Base-by-base conservation (phyloP, 106 monocot species). In the Amphibolis antarctica region DNA sequence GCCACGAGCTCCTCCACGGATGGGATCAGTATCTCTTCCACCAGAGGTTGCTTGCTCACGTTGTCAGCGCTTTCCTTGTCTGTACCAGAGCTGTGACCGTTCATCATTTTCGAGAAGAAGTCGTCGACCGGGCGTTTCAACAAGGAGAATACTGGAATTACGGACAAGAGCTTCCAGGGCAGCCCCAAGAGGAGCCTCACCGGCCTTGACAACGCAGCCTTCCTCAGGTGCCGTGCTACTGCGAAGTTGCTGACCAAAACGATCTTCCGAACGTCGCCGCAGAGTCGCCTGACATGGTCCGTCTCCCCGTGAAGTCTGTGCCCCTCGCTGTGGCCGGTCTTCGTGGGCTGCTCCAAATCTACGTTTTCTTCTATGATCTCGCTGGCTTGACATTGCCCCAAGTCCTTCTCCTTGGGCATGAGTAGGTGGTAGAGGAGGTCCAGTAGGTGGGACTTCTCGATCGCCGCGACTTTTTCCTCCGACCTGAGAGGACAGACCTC, bases 21-120 rank as follows among this genome's bases (percentile, higher is more conserved):
- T n/a, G 84, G 84, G 28, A 85, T 75, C 64, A 53, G 69, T 53
- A 85, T 81, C 69, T 85, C 77, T 24, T 85, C 77, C 22, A 76
- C 68, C 42, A 72, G 46, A 0, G 81, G 81, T 19, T 75, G 69
- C 21, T 74, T 72, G 26, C 61, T 46, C 21, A 47, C 47, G 17
- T 25, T 11, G 0, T 6, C 17, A 0, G 21, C 10, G 9, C 12
- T 1, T 9, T 23, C 23, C 24, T 55, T 1, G 12, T n/a, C n/a
- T n/a, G n/a, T n/a, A n/a, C n/a, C n/a, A n/a, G 19, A 9, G 9
- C 15, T 0, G 1, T 48, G 0, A 14, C 11, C 3, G 17, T 0
- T 3, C 0, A 15, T 12, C 18, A 9, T 14, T 0, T 20, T 10
- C 19, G 53, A 72, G 46, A 61, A 42, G 13, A 60, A 59, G 10